Conservation (phyloP, 192 early-diverging fungal genomes). For the Dimargaris xerosporica region DNA sequence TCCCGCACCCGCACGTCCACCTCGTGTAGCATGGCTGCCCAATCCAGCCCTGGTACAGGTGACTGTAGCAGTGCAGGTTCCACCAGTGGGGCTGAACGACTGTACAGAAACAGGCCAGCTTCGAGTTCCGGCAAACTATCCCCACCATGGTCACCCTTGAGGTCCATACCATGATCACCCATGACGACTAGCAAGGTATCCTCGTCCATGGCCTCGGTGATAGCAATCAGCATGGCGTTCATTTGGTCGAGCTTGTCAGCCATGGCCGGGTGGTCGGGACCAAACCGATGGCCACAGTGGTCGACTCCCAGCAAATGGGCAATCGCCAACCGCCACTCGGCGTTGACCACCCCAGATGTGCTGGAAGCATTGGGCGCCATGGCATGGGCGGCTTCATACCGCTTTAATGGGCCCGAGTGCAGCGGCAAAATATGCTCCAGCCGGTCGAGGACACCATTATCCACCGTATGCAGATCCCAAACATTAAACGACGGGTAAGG, state of each 20-base stretch:
- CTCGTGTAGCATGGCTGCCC: neutral
- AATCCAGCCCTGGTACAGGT: neutral
- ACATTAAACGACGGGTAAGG: constrained; percentile 61
- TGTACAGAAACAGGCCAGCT: constrained; percentile 73
- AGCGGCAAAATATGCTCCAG: constrained; percentile 29
- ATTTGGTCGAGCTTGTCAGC: constrained; percentile 70
- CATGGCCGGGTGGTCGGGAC: constrained; percentile 78
- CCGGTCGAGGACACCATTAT: constrained; percentile 63
- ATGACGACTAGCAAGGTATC: constrained; percentile 76
- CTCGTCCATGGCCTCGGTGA: constrained; percentile 49
- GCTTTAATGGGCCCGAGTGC: constrained; percentile 2
- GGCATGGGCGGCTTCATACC: neutral
- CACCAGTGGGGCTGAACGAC: constrained; percentile 26
- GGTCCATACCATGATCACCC: constrained; percentile 97
- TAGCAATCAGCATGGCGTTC: constrained; percentile 53
- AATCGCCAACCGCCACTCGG: constrained; percentile 63
- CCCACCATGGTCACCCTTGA: constrained; percentile 91
- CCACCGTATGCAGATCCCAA: constrained; percentile 86
- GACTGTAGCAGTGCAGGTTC: neutral
- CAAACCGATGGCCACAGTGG: constrained; percentile 87
- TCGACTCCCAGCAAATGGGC: constrained; percentile 93
- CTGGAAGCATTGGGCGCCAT: no score
- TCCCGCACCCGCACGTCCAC: neutral
- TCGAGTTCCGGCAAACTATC: constrained; percentile 82
- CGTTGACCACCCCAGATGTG: neutral